Evolutionary conservation across 2,329 filamentous ascomycete species (phyloP), one percentile per base, ranked within the genome.

Genomic region (Fusarium euwallaceae): DNA sequence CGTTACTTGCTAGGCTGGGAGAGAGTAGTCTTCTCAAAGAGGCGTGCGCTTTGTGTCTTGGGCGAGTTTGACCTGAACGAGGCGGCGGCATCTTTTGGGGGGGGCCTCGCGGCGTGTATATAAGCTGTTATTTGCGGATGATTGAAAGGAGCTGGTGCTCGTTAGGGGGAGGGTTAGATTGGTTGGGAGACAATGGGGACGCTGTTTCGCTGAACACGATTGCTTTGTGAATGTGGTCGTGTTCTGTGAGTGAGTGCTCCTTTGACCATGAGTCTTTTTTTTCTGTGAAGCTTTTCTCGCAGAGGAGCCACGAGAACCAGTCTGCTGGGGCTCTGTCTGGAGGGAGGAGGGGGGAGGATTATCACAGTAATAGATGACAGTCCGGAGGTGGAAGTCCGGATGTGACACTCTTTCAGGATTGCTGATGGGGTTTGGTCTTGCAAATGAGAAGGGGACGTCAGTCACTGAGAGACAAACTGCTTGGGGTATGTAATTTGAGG

Each of bases 121-220:
- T 74, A 64, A 67, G 17, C 22, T 27, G 14, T 39, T 37, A 34
- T 43, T 34, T 14, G 43, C 5, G 37, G 65, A 70, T 41, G 37
- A 69, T 62, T 51, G 45, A 51, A 64, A 39, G n/a, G 17, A 29
- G 16, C 43, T 55, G 22, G 41, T 53, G 36, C 10, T n/a, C 34
- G 22, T 22, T 20, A 22, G 10, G 36, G 17, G 41, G 20, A 11
- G 4, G 34, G 22, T 53, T 71, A 12, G 41, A 51, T 71, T 68
- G 56, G 27, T 48, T 22, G 32, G 32, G 22, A 8, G 29, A 53
- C 17, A 55, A 72, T 53, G 45, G 41, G 10, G 41, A 37, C 55
- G 74, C 64, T 70, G 65, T 66, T 70, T 72, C 55, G 61, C 58
- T 70, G 65, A 62, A 70, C 69, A 74, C 63, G 29, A n/a, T 36